Evolutionary conservation across 345 rosid species (phyloP), one percentile per base, ranked within the genome.

Genomic region (Adansonia digitata): DNA sequence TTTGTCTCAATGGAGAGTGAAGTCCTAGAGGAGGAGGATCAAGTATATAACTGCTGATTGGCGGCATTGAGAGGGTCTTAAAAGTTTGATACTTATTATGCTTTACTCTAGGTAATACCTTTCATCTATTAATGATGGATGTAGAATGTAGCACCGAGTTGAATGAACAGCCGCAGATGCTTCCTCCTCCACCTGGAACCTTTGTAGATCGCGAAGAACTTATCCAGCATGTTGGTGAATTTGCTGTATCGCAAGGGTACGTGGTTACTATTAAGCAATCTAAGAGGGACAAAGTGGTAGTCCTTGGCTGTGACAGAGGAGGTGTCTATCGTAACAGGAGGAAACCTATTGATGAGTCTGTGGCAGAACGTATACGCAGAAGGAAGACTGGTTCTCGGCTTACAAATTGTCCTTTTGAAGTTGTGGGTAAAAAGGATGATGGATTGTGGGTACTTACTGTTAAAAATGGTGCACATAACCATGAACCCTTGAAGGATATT

Each of bases 321-420:
- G 89, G 89, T 46, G 86, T 86, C 59, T 89, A 87, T 76, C 88
- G 93, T 55, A 86, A 86, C 77, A 87, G 91, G 84, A 75, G 85
- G 80, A 89, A 87, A 82, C 49, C 68, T 55, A 61, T 46, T 22
- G 90, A 86, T 53, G 89, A 86, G 74, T 78, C 85, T 18, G 73
- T 87, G 59, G 78, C 74, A 26, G 92, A 84, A 71, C 65, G 37
- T 63, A 71, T 53, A 22, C 88, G 91, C 77, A 78, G 69, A 77
- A 84, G 89, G 68, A 87, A 81, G 77, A 79, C 85, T 4, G 86
- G 84, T 66, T 86, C 93, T 56, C 85, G 91, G 64, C 93, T 89
- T 40, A 87, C 91, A 3, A 87, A 89, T 65, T 89, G 93, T 59
- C 91, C 93, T n/a, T 89, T 89, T 80, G 91, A 87, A 81, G 84